Conservation (phyloP, 345 rosid genomes). For the Aegle marmelos region DNA sequence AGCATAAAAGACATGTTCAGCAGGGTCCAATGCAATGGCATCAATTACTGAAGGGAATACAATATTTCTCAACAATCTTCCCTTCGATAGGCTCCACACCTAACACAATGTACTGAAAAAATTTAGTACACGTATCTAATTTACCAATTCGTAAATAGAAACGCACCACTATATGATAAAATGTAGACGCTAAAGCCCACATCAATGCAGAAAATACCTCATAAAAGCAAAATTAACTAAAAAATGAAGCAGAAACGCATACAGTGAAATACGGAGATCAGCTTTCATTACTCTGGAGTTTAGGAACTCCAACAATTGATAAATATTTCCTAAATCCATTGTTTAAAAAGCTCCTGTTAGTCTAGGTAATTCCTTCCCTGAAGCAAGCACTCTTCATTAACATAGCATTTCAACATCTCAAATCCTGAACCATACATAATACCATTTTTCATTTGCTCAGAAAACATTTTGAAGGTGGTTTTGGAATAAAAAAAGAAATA, state of each 20-base stretch:
- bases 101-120: slow-evolving; percentile 20
- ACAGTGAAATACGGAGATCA: background rate
- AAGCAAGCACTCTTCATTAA: background rate
- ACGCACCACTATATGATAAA: background rate
- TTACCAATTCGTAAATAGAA: background rate
- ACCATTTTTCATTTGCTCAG: background rate
- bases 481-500: background rate
- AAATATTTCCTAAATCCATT: background rate
- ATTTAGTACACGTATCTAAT: background rate
- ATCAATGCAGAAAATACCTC: background rate
- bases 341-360: background rate
- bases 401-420: background rate
- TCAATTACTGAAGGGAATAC: slow-evolving; percentile 71
- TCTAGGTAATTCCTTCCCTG: background rate
- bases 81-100: slow-evolving; percentile 85
- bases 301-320: background rate
- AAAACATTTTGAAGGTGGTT: background rate
- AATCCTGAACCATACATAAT: background rate
- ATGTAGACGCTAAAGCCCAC: background rate
- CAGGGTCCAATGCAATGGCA: slow-evolving; percentile 79
- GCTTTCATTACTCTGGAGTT: background rate
- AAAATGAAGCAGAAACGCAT: background rate
- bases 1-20: slow-evolving; percentile 78
- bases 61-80: slow-evolving; percentile 55
- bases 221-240: background rate